Evolutionary conservation across 306 rosid species (phyloP), one percentile per base, ranked within the genome.

Genomic region (Mimosa bimucronata): DNA sequence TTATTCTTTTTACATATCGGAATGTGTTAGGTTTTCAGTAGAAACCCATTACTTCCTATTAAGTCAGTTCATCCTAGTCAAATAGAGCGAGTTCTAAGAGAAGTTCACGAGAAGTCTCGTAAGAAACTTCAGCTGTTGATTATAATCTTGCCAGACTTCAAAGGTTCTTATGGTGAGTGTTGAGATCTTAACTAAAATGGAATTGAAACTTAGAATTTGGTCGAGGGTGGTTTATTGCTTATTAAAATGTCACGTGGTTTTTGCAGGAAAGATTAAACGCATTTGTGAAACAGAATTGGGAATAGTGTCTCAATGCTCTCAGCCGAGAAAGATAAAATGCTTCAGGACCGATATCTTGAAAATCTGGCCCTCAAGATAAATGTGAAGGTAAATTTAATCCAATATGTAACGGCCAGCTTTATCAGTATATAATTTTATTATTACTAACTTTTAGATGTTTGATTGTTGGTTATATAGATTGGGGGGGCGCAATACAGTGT

Each of bases 211-310:
- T 11, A 13, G 58, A 61, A 41, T 28, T 69, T 50, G 44, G 18
- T 21, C 62, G 34, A 29, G 1, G 3, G 38, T 3, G 38, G 28
- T 28, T 16, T n/a, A 11, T 5, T 61, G 7, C 7, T 61, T 10
- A 16, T 53, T 16, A 28, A 79, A 41, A 4, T 41, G 29, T 5
- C 23, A 38, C 4, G 48, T 31, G 55, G 5, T 74, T 67, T 31
- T 82, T 64, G 55, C 85, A 94, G 98, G 85, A 13, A 81, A 2
- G 75, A 90, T 94, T 8, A 94, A 94, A 76, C 88, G 90, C 7
- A 60, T 92, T 0, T 94, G 98, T 55, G 98, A 94, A 84, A 92
- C 98, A 0, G 97, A 92, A 25, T 72, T 92, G 0, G 98, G 97
- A 37, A 94, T 94, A 18, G 95, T 94, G 10, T 79, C 97, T 4